Evolutionary conservation across 1,284 basidiomycete genomes (phyloP), one percentile per base, ranked within the genome.

Genomic region (Hemileia vastatrix): DNA sequence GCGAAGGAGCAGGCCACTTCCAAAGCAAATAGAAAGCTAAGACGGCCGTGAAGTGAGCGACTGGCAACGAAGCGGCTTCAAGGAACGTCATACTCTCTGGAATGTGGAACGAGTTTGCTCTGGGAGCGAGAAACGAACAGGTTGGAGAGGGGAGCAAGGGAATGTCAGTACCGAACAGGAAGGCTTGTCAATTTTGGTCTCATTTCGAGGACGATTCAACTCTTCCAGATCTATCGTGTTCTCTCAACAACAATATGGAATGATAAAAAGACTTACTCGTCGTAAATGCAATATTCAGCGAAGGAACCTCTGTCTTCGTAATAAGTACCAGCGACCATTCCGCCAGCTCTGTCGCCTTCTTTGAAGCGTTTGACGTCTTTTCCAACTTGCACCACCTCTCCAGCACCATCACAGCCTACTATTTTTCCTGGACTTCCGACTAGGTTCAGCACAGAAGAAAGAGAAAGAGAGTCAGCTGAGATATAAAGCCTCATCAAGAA

Each of bases 391-490:
- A 79, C 80, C 21, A 86, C 80, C 2, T 79, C 76, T 9, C 85
- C 85, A 31, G 81, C 79, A 51, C 80, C 80, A 68, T 87, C 85
- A 18, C 75, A 78, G 4, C 85, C 85, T 8, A 83, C 72, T 5
- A 82, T 73, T 6, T 78, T 76, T 47, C 73, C 73, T 6, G 73
- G 69, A 67, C 68, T 76, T 73, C 76, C 75, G 74, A 71, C 77
- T 75, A 65, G 71, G 69, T 72, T 71, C 71, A 70, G 71, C 57
- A 54, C 6, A 15, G 3, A 45, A 19, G 31, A 40, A 27, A 8
- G 32, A 23, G 45, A 19, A 4, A 32, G 5, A 31, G 13, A n/a
- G 15, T n/a, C 9, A 6, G 15, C n/a, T 27, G 23, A 15, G 40
- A 31, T 9, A 52, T 45, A 23, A 53, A 31, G 18, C 13, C 13